Conservation (phyloP, 768 basidiomycete species). For the Boletus rubescentipes region DNA sequence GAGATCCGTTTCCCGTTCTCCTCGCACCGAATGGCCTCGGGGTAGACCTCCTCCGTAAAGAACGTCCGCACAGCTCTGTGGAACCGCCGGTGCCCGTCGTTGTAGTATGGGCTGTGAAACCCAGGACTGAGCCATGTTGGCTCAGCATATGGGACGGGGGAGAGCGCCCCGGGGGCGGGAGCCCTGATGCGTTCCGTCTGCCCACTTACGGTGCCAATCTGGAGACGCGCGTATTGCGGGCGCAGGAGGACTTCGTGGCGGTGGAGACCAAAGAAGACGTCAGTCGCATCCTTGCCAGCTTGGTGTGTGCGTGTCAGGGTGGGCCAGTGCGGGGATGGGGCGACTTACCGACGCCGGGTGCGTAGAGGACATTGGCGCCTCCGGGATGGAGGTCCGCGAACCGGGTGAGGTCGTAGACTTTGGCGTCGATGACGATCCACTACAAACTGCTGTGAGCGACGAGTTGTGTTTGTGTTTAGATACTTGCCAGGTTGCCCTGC, state of each 20-base stretch:
- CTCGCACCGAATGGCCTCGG: constrained; percentile 78
- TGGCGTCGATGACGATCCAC: constrained; percentile 83
- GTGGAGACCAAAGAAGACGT: constrained; percentile 84
- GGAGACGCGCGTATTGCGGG: constrained; percentile 70
- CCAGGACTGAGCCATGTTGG: constrained; percentile 75
- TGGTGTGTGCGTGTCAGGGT: not conserved
- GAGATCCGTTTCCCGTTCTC: constrained; percentile 85
- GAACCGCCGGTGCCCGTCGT: constrained; percentile 68
- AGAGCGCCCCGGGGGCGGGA: constrained; percentile 60
- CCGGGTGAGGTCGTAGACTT: constrained; percentile 77
- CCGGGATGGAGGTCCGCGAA: constrained; percentile 87
- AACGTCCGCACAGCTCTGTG: constrained; percentile 76
- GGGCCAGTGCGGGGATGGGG: not conserved
- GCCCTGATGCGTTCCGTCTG: constrained; percentile 56
- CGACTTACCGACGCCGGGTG: constrained; percentile 59
- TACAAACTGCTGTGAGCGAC: constrained; percentile 28
- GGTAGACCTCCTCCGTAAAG: constrained; percentile 68
- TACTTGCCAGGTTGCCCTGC: constrained; percentile 72
- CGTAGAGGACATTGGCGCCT: constrained; percentile 71
- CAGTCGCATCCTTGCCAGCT: constrained; percentile 76
- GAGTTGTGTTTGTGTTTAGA: not conserved
- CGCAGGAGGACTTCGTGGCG: constrained; percentile 74
- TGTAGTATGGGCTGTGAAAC: constrained; percentile 77
- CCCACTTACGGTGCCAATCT: constrained; percentile 61
- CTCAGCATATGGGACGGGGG: constrained; percentile 81